Percentiles rank a stretch among this genome's conserved stretches.
These are phyloP conservation scores for Astragalus glycyphyllos DNA, from an alignment of 306 rosid species.

Conservation along the genomic window DNA sequence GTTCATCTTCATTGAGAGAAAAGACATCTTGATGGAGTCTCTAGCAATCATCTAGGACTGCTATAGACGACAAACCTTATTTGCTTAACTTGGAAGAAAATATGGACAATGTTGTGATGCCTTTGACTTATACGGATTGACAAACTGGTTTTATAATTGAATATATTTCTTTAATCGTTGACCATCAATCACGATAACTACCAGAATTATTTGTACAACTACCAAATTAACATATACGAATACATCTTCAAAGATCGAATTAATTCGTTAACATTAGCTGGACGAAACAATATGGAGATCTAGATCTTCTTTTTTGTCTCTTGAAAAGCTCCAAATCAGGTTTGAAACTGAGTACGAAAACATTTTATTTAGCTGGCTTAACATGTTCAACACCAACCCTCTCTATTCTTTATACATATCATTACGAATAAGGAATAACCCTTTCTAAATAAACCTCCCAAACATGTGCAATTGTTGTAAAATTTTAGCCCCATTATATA, in stretches of 20 bases:
- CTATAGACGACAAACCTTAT: slow-evolving; percentile 20
- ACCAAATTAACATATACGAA: slow-evolving; percentile 4
- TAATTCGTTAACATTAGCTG: neutral
- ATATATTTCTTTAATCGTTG: neutral
- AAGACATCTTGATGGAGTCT: too few relatives aligned
- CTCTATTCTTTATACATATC: neutral
- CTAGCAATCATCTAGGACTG: too few relatives aligned
- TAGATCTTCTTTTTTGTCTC: neutral
- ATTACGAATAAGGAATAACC: neutral
- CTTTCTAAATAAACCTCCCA: neutral
- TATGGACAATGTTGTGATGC: slow-evolving; percentile 13
- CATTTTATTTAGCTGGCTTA: neutral
- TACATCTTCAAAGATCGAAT: neutral
- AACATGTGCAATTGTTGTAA: neutral
- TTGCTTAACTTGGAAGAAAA: neutral
- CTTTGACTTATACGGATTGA: slow-evolving; percentile 5
- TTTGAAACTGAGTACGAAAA: neutral
- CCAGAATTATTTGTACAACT: neutral
- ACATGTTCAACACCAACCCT: neutral
- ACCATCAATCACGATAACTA: slow-evolving; percentile 14
- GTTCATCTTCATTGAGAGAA: too few relatives aligned
- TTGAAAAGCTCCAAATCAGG: neutral
- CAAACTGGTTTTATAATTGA: too few relatives aligned
- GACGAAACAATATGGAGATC: neutral
- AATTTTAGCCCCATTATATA: neutral